Base-by-base conservation (phyloP, 768 basidiomycete genomes). In the Myochromella boudieri region DNA sequence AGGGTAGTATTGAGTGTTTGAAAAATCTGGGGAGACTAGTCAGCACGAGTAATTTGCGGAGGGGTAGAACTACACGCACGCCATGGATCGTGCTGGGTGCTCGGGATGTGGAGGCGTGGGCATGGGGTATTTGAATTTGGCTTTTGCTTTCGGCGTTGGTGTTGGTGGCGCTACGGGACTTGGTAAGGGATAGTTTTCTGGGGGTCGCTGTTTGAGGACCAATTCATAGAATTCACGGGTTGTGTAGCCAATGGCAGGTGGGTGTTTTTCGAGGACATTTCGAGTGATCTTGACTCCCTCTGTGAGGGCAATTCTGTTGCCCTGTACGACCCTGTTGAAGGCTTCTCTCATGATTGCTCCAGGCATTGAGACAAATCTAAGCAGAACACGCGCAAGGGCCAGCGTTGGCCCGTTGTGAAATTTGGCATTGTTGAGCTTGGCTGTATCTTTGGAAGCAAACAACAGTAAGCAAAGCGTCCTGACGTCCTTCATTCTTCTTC, bases 1-100 rank as follows among this genome's bases (percentile, higher is more conserved):
- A 64, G 1, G 72, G 72, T 1, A 87, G 67, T 5, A 86, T 66
- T 11, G 68, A 60, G 15, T 55, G 68, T 60, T 84, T 85, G 31
- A 87, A 61, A 55, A 79, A 84, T 21, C 83, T 84, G 12, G 22
- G 18, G 26, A n/a, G 12, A 26, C 43, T 25, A 43, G 36, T 24
- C 9, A 42, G 14, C 15, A 15, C 18, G 27, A 17, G 34, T 12
- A 24, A 17, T 11, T 15, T n/a, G 15, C 12, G 32, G 14, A 7
- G 37, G 33, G 27, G 14, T 10, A 10, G 9, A 15, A 14, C 11
- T 14, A 17, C 15, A 65, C 71, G 37, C 46, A 79, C 84, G 58
- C 67, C 44, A 82, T 65, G 11, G 85, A 86, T 15, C 77, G 73
- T 38, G 86, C 62, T 6, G 72, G 70, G 51, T 83, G 75, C 7